Base-by-base conservation (phyloP, 164 flowering plant species). In the Vitis cinerea region DNA sequence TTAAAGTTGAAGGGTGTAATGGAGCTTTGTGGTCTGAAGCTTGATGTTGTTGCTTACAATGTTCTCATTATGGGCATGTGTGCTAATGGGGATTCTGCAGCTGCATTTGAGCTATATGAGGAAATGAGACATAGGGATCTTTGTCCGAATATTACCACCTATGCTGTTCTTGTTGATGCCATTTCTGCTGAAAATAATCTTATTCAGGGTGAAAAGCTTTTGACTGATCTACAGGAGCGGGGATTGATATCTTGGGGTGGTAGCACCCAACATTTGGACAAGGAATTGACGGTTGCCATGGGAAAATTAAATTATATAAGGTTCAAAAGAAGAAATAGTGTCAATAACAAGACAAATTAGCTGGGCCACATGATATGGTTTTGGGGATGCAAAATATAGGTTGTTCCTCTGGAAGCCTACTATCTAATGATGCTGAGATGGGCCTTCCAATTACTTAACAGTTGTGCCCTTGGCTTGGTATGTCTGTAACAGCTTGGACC, bases 11-110 rank as follows among this genome's bases (percentile, higher is more conserved):
- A 69, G 72, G 72, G 63, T 51, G 44, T 74, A 58, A 90, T 91
- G 91, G 88, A 84, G 66, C 60, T 55, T 55, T 72, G 67, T 79
- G 83, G 81, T 55, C 31, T 84, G 76, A 82, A 82, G 71, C 86
- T 81, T 65, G 98, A 93, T 81, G 81, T 85, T 59, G 85, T 83
- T 63, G 58, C 83, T 19, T 90, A 85, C 75, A 93, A 91, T 75
- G 97, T 93, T 77, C 87, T 93, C 15, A 83, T 93, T 49, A 76
- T 91, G 15, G 93, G 90, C 49, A 66, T 84, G 54, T 88, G 93
- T 72, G 73, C 77, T 58, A 57, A 62, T 68, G 86, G 88, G 31
- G 80, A 86, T 64, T 52, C 80, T 71, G 75, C 52, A 15, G 59
- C 77, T 76, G 98, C 92, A 17, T 79, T 87, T 71, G 78, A 82